phyloP scores from a whole-genome alignment of 768 basidiomycete species.

The Phylloporus sp. region DNA sequence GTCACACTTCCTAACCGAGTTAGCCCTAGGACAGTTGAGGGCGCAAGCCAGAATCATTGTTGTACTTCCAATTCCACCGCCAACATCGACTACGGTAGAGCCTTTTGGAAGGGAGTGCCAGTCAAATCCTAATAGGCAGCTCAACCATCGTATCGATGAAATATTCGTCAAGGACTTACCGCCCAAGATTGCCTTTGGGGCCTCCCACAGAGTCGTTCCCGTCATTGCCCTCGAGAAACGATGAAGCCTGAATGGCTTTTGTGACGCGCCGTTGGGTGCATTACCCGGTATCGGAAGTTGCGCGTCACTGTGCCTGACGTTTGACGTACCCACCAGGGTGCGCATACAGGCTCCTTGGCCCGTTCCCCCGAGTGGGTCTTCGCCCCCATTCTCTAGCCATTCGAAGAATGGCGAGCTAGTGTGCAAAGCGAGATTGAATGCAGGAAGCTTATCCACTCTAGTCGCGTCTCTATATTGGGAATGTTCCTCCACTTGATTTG shows the following conservation, averaged over 20 bases:
- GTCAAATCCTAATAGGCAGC: conserved; percentile 44
- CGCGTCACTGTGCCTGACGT: background rate
- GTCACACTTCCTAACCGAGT: conserved; percentile 2
- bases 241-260: conserved; percentile 50
- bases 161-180: conserved; percentile 34
- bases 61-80: conserved; percentile 61
- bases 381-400: conserved; percentile 63
- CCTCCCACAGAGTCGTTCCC: conserved; percentile 68
- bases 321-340: background rate
- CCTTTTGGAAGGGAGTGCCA: conserved; percentile 50
- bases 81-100: conserved; percentile 59
- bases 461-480: background rate
- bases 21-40: conserved; percentile 21
- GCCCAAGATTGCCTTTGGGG: conserved; percentile 51
- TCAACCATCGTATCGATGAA: background rate
- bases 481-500: background rate
- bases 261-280: background rate
- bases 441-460: conserved; percentile 32
- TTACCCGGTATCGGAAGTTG: background rate
- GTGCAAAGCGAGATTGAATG: conserved; percentile 70
- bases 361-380: conserved; percentile 24
- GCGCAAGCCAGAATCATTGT: conserved; percentile 40
- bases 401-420: conserved; percentile 54
- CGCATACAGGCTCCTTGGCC: conserved; percentile 16
- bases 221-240: conserved; percentile 76